Evolutionary conservation across 352 stramenopile genomes (phyloP).

Genomic region (Globisporangium yorkense): DNA sequence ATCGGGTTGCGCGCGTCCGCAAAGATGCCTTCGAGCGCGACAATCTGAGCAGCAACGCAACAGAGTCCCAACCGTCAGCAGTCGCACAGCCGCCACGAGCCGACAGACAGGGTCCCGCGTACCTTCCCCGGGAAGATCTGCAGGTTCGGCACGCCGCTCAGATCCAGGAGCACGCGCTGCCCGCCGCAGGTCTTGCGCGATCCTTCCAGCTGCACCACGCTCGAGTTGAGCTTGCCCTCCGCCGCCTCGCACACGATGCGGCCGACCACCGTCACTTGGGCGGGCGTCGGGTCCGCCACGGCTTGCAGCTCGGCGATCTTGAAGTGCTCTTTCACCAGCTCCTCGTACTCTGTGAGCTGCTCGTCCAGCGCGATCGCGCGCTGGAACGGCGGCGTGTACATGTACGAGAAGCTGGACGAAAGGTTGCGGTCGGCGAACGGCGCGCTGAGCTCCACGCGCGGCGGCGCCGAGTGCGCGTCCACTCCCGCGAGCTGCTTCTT

Average conservation of each 20-base stretch:
- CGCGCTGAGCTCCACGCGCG: slow-evolving; percentile 18
- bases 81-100: background rate
- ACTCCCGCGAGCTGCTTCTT: slow-evolving; percentile 40
- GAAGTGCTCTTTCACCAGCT: slow-evolving; percentile 59
- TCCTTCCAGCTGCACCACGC: slow-evolving; percentile 76
- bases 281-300: slow-evolving; percentile 67
- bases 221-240: slow-evolving; percentile 81
- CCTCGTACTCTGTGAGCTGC: slow-evolving; percentile 71
- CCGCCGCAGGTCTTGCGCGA: slow-evolving; percentile 77
- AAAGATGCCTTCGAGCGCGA: slow-evolving; percentile 73
- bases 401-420: slow-evolving; percentile 52
- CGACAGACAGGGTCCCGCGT: background rate
- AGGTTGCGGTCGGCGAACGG: slow-evolving; percentile 65
- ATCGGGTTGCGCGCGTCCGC: slow-evolving; percentile 64
- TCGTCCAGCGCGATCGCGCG: slow-evolving; percentile 71
- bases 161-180: slow-evolving; percentile 70
- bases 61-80: background rate
- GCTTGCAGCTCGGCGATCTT: slow-evolving; percentile 57
- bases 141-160: slow-evolving; percentile 61
- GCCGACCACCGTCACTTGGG: slow-evolving; percentile 70
- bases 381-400: slow-evolving; percentile 83
- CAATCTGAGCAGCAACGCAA: slow-evolving; percentile 38
- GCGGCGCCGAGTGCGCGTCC: slow-evolving; percentile 2
- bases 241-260: slow-evolving; percentile 80
- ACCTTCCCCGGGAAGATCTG: slow-evolving; percentile 84